Conservation (phyloP, 2,329 filamentous ascomycete genomes). For the Orbilia ellipsospora region DNA sequence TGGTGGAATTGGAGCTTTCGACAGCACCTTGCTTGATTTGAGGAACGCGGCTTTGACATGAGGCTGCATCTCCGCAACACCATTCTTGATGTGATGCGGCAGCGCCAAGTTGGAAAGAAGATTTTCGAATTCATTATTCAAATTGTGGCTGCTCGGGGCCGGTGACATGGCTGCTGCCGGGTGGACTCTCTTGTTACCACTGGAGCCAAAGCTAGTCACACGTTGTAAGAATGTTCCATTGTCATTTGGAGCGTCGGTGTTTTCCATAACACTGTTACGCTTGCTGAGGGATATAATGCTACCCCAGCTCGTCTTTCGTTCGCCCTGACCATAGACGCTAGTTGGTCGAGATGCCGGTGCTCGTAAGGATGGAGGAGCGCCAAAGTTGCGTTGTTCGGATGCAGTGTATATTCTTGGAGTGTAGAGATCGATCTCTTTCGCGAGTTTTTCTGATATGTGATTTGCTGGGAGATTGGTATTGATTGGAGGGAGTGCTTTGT, state of each 20-base stretch:
- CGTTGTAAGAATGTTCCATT: conserved; percentile 22
- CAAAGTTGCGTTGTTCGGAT: conserved; percentile 45
- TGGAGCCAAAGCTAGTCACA: conserved; percentile 24
- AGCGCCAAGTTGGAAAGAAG: conserved; percentile 40
- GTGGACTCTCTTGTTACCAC: conserved; percentile 38
- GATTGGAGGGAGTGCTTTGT: conserved; percentile 47
- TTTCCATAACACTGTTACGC: conserved; percentile 37
- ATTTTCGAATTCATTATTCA: conserved; percentile 43
- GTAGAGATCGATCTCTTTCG: conserved; percentile 42
- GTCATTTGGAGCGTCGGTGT: conserved; percentile 9
- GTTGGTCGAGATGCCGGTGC: conserved; percentile 29
- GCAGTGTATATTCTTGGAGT: conserved; percentile 39
- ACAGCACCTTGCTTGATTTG: conserved; percentile 49
- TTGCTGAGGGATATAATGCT: conserved; percentile 38
- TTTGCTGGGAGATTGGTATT: conserved; percentile 41
- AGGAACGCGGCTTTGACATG: conserved; percentile 48
- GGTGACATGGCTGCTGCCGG: conserved; percentile 18
- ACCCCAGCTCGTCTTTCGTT: conserved; percentile 47
- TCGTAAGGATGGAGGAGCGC: conserved; percentile 23
- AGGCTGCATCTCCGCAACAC: conserved; percentile 32
- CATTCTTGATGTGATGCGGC: conserved; percentile 49
- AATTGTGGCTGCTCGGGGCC: conserved; percentile 11
- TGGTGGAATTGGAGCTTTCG: conserved; percentile 35
- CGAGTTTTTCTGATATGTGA: conserved; percentile 1
- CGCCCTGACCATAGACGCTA: conserved; percentile 38